Conservation (phyloP, 495 filamentous ascomycete species). For the Penicillium antarcticum region DNA sequence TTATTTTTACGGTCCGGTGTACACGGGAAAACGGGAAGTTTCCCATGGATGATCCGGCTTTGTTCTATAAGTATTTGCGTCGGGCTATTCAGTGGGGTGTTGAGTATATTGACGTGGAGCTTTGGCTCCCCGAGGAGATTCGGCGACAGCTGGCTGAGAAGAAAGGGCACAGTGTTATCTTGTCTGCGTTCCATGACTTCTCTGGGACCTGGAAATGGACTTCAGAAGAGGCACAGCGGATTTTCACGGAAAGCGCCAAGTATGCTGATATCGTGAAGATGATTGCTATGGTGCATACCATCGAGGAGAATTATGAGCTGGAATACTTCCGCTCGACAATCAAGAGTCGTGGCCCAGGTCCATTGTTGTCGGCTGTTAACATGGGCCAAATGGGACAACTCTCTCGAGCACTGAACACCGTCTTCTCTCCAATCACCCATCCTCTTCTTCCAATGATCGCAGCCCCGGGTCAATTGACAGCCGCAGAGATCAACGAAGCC, state of each 20-base stretch:
- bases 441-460: conserved; percentile 80
- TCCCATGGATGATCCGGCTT: conserved; percentile 70
- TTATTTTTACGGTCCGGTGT: conserved; percentile 82
- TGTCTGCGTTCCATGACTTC: conserved; percentile 85
- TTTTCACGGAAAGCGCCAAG: conserved; percentile 65
- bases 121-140: conserved; percentile 79
- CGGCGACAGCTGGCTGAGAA: conserved; percentile 60
- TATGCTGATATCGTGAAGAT: conserved; percentile 87
- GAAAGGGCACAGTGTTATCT: conserved; percentile 74
- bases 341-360: conserved; percentile 59
- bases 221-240: conserved; percentile 60
- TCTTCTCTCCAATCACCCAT: conserved; percentile 84
- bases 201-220: conserved; percentile 80
- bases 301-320: conserved; percentile 81
- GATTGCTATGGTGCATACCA: conserved; percentile 74
- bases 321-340: conserved; percentile 83
- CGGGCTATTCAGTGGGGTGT: conserved; percentile 82
- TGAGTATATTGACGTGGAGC: conserved; percentile 82
- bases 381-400: conserved; percentile 83
- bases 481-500: conserved; percentile 77
- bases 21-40: conserved; percentile 77
- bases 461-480: conserved; percentile 77
- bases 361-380: conserved; percentile 77
- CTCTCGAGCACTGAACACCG: conserved; percentile 73
- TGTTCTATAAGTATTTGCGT: conserved; percentile 74